Conservation (phyloP, 2,329 filamentous ascomycete genomes). For the Torrubiellomyces zombiae region DNA sequence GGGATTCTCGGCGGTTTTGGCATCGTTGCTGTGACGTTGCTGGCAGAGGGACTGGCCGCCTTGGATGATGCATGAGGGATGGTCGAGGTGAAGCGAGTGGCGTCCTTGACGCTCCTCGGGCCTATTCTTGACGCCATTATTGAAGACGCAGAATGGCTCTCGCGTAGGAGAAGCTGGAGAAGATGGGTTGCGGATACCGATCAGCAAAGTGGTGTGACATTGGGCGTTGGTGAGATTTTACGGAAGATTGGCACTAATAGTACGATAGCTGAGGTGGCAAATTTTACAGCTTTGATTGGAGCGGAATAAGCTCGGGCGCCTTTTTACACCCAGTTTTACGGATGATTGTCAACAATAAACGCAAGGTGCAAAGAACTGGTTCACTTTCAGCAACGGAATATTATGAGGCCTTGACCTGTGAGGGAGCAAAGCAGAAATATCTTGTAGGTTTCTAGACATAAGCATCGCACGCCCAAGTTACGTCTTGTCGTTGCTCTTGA, state of each 20-base stretch:
- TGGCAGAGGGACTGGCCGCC: conserved; percentile 21
- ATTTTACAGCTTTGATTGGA: conserved; percentile 17
- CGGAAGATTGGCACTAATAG: conserved; percentile 5
- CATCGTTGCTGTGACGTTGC: conserved; percentile 9
- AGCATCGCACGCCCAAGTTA: too few species aligned
- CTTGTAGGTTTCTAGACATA: too few species aligned
- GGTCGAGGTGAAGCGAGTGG: conserved; percentile 49
- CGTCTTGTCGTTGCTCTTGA: too few species aligned
- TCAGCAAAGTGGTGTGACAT: too few species aligned
- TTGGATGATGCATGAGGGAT: conserved; percentile 51
- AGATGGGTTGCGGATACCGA: conserved; percentile 2
- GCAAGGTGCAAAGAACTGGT: neutral
- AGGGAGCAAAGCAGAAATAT: too few species aligned
- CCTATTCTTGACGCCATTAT: conserved; percentile 26
- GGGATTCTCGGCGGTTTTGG: conserved; percentile 14
- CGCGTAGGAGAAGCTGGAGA: conserved; percentile 2
- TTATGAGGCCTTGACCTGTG: too few species aligned
- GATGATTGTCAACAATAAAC: neutral
- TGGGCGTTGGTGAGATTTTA: conserved; percentile 21
- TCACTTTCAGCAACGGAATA: too few species aligned
- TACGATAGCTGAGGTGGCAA: conserved; percentile 9
- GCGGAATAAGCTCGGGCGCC: conserved; percentile 17
- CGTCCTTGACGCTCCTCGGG: conserved; percentile 58
- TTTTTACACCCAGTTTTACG: too few species aligned
- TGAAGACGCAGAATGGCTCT: conserved; percentile 1